Conservation (phyloP, 163 green algal species). For the Scenedesmus sp. region DNA sequence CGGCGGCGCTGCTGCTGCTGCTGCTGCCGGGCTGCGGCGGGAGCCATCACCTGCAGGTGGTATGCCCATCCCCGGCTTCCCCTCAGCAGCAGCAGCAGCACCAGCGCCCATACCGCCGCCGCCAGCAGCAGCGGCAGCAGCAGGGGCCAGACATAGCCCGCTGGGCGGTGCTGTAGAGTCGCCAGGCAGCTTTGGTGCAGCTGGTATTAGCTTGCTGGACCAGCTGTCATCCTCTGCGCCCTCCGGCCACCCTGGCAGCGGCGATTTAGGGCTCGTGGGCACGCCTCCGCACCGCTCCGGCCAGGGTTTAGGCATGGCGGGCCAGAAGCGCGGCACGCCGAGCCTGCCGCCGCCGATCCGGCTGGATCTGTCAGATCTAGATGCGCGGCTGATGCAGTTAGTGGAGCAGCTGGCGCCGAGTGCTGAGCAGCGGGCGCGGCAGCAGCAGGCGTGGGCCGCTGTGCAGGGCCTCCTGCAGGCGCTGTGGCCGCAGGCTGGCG, state of each 20-base stretch:
- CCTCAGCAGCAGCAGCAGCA: conserved; percentile 27
- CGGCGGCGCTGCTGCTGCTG: not conserved
- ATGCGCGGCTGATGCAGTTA: conserved; percentile 49
- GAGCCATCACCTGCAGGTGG: not conserved
- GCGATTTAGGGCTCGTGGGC: not conserved
- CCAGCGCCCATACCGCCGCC: not conserved
- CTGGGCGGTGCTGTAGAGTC: not conserved
- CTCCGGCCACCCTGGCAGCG: not conserved
- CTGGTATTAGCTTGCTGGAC: not conserved
- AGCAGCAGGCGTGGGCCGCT: conserved; percentile 54
- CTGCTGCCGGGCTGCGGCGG: not conserved
- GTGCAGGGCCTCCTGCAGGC: conserved; percentile 27
- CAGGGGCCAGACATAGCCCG: not conserved
- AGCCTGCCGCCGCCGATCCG: not conserved
- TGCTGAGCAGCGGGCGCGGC: conserved; percentile 39
- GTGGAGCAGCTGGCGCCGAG: conserved; percentile 48
- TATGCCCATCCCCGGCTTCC: not conserved
- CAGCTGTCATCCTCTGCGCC: not conserved
- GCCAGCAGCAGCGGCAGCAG: conserved; percentile 32
- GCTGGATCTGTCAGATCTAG: not conserved
- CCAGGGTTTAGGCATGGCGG: not conserved
- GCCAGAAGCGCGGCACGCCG: not conserved
- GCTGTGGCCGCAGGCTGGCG: conserved; percentile 60
- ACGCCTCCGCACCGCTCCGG: not conserved
- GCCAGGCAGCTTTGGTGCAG: not conserved